Evolutionary conservation across 1,284 basidiomycete genomes (phyloP).

Genomic region (Anthracocystis walkeri): DNA sequence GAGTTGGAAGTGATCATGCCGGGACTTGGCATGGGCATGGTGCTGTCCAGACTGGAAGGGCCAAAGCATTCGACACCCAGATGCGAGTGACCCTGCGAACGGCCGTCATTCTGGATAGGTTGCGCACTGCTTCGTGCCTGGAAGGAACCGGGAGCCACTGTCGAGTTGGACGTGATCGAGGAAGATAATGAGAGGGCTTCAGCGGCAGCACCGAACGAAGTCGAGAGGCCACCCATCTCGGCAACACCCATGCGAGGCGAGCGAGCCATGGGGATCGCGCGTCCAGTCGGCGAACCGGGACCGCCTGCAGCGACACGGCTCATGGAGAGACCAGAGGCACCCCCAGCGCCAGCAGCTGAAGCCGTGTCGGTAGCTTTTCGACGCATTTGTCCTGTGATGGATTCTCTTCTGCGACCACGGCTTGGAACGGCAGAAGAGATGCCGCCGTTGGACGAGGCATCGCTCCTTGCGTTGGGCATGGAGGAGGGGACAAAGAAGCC

Average conservation of each 20-base stretch:
- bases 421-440: constrained; percentile 55
- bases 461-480: constrained; percentile 32
- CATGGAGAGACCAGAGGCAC: constrained; percentile 50
- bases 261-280: constrained; percentile 48
- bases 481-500: constrained; percentile 52
- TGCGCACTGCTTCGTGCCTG: constrained; percentile 41
- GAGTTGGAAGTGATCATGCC: constrained; percentile 33
- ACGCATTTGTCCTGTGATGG: constrained; percentile 58
- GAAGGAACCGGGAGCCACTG: constrained; percentile 42
- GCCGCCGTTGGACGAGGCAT: constrained; percentile 21
- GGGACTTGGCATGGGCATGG: constrained; percentile 47
- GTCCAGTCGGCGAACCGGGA: constrained; percentile 47
- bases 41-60: constrained; percentile 53
- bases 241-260: constrained; percentile 40
- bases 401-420: constrained; percentile 57
- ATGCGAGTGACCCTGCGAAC: constrained; percentile 58
- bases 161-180: constrained; percentile 50
- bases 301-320: constrained; percentile 26
- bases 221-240: constrained; percentile 54
- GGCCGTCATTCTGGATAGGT: constrained; percentile 39
- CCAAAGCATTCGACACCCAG: constrained; percentile 63
- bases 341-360: constrained; percentile 51
- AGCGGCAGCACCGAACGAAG: constrained; percentile 66
- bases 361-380: constrained; percentile 50
- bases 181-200: constrained; percentile 60